These are phyloP conservation scores for Leishmania lainsoni DNA, from an alignment of 208 protist genomes.

Conservation along the genomic window DNA sequence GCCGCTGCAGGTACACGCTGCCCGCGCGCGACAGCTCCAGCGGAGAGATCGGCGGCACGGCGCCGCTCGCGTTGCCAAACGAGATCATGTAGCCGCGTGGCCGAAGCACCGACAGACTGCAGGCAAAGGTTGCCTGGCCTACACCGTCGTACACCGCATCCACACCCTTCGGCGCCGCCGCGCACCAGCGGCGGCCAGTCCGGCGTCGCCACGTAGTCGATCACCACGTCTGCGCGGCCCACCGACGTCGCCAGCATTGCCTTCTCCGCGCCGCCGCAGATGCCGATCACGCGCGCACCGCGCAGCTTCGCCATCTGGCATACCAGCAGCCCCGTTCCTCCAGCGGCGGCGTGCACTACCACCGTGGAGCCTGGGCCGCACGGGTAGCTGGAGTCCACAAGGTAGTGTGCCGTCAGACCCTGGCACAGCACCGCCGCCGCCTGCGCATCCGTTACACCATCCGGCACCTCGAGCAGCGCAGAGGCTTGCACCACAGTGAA, in stretches of 20 bases:
- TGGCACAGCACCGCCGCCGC: slow-evolving; percentile 73
- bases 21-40: slow-evolving; percentile 55
- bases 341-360: slow-evolving; percentile 89
- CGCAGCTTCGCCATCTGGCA: slow-evolving; percentile 92
- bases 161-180: slow-evolving; percentile 49
- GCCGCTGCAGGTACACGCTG: slow-evolving; percentile 85
- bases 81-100: slow-evolving; percentile 84
- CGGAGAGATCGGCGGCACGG: slow-evolving; percentile 63
- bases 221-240: slow-evolving; percentile 69
- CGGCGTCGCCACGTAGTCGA: slow-evolving; percentile 58
- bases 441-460: slow-evolving; percentile 47
- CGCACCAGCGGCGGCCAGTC: slow-evolving; percentile 67
- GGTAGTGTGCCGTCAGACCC: slow-evolving; percentile 92
- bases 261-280: slow-evolving; percentile 78
- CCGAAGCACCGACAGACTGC: slow-evolving; percentile 67
- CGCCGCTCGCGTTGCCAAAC: slow-evolving; percentile 93
- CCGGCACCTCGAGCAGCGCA: slow-evolving; percentile 39
- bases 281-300: slow-evolving; percentile 91
- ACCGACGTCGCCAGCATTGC: slow-evolving; percentile 45
- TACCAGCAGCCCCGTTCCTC: slow-evolving; percentile 82
- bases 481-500: slow-evolving; percentile 47
- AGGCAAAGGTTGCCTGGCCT: slow-evolving; percentile 75
- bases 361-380: slow-evolving; percentile 49
- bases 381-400: slow-evolving; percentile 62
- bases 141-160: slow-evolving; percentile 93